Percentiles rank a stretch among this genome's conserved stretches.
Evolutionary conservation across 768 basidiomycete genomes (phyloP).

Genomic region (Sistotremastrum suecicum): DNA sequence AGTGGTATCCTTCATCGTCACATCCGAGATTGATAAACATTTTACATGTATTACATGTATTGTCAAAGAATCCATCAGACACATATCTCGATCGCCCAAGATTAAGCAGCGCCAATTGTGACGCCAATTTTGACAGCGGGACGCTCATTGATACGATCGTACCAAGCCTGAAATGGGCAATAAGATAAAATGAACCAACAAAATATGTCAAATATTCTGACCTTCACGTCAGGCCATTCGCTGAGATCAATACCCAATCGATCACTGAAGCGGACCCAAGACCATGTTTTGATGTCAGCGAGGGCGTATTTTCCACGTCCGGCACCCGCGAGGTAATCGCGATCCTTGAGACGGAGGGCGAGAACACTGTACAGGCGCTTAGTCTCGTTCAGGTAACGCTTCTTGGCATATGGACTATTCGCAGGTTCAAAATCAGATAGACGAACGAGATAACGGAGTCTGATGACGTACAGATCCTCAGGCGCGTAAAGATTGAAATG

Average conservation of each 20-base stretch:
- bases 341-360: slow-evolving; percentile 55
- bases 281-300: slow-evolving; percentile 49
- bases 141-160: slow-evolving; percentile 23
- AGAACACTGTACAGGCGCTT: slow-evolving; percentile 74
- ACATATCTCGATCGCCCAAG: too few relatives aligned
- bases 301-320: slow-evolving; percentile 52
- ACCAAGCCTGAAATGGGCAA: slow-evolving; percentile 21
- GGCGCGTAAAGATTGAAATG: slow-evolving; percentile 57
- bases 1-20: too few relatives aligned
- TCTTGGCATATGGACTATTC: slow-evolving; percentile 13
- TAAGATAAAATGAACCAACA: neutral
- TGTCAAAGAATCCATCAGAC: too few relatives aligned
- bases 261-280: slow-evolving; percentile 39
- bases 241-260: slow-evolving; percentile 41
- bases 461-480: slow-evolving; percentile 56
- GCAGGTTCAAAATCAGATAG: neutral
- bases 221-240: slow-evolving; percentile 52
- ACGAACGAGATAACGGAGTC: slow-evolving; percentile 25
- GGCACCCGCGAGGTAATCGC: slow-evolving; percentile 72
- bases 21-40: too few relatives aligned
- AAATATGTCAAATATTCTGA: slow-evolving; percentile 5
- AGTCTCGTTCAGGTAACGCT: slow-evolving; percentile 71
- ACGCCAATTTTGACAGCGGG: slow-evolving; percentile 20
- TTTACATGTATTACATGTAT: too few relatives aligned
- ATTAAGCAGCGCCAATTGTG: too few relatives aligned